Evolutionary conservation across 1,284 basidiomycete species (phyloP), one percentile per base, ranked within the genome.

Genomic region (Apiotrichum porosum): DNA sequence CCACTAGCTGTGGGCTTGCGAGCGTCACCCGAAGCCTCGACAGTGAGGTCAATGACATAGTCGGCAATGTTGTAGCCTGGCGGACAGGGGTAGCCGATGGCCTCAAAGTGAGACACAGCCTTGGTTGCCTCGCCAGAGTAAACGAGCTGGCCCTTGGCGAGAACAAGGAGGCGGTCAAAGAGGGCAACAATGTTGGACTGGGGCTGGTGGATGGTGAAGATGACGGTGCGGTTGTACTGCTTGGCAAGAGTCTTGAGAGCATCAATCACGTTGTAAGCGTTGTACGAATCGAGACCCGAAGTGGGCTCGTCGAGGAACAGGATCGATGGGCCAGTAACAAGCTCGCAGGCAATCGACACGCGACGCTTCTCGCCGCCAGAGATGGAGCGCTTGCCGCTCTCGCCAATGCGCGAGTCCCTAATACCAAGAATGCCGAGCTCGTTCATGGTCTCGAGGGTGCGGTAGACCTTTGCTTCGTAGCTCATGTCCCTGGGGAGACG

Each of bases 171-270:
- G 58, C 93, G 86, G 67, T 98, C 94, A 62, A 98, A 97, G 14
- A 98, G 76, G 0, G 89, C 83, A 10, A 97, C 92, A 57, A 98
- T 97, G 73, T 97, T 97, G 69, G 88, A 91, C 48, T 93, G 84
- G n/a, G 94, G 94, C 71, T 97, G 94, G 67, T 98, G 94, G 53
- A 98, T 97, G 0, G 94, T 97, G 74, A 97, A 95, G 55, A 97
- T 79, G 44, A 97, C 88, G 2, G 53, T 55, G n/a, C 93, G 83
- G 61, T 93, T 89, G 75, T 91, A 97, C 59, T 86, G 82, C 37
- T 83, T 79, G 1, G 93, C 90, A 9, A 97, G 80, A 6, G 85
- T 84, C 2, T 86, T 85, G 28, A 98, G 78, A 23, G 85, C 84
- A 44, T 94, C 89, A 30, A 98, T 79, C 52, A 98, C 94, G 58